Evolutionary conservation across 2,329 filamentous ascomycete species (phyloP).

Genomic region (Dothidotthia symphoricarpi): DNA sequence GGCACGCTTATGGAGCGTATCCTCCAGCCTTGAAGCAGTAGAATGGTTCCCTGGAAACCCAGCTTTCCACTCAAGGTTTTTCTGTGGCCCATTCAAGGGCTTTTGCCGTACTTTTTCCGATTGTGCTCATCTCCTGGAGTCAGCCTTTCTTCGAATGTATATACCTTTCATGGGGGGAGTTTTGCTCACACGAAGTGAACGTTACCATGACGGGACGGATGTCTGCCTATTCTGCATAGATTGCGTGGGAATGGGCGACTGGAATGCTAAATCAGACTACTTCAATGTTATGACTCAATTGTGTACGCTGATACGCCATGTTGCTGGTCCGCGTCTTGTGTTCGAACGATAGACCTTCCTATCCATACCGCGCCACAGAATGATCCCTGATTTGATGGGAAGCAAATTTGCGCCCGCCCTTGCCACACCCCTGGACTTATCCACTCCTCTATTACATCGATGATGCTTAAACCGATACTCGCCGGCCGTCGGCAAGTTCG

Average conservation of each 20-base stretch:
- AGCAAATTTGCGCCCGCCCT: slow-evolving; percentile 9
- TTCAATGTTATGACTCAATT: slow-evolving; percentile 5
- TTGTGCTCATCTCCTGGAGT: slow-evolving; percentile 6
- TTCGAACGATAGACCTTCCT: neutral
- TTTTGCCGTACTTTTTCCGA: no score
- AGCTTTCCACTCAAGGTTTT: neutral
- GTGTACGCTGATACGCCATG: slow-evolving; percentile 2
- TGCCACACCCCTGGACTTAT: neutral
- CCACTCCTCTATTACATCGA: neutral
- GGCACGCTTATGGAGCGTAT: neutral
- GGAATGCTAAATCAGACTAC: slow-evolving; percentile 15
- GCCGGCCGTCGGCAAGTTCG: neutral
- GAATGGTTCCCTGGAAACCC: neutral
- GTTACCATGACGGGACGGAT: slow-evolving; percentile 27
- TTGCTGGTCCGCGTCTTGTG: neutral
- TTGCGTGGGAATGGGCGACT: slow-evolving; percentile 21
- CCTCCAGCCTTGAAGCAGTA: neutral
- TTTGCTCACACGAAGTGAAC: slow-evolving; percentile 3
- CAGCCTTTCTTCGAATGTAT: slow-evolving; percentile 33
- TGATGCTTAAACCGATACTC: neutral
- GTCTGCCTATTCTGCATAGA: slow-evolving; percentile 33
- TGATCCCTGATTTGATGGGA: slow-evolving; percentile 12
- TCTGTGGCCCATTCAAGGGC: neutral
- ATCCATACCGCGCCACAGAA: slow-evolving; percentile 1
- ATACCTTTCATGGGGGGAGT: slow-evolving; percentile 28